Evolutionary conservation across 176 grass and related monocot genomes (phyloP), one percentile per base, ranked within the genome.

Genomic region (Pontederia crassipes): DNA sequence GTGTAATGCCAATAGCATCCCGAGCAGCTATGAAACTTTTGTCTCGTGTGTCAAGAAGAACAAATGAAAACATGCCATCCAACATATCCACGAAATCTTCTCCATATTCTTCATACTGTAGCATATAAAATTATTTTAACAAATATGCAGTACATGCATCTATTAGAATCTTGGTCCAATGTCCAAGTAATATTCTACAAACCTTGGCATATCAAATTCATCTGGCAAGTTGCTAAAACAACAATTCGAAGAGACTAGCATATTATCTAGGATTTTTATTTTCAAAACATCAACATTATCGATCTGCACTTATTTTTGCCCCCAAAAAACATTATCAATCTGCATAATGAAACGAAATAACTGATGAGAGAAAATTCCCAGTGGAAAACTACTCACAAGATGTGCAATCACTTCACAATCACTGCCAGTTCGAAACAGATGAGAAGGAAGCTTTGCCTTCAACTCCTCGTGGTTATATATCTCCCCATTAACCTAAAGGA

Each of bases 341-440:
- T 40, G 32, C 32, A 40, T 40, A 40, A 40, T 40, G 6, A 40
- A 40, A 40, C 2, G 32, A 40, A 40, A 40, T 7, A 40, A 40
- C 32, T 40, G 32, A 4, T 40, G 6, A 1, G 12, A 46, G 51
- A n/a, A 48, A 24, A 24, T 55, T 55, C 50, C 48, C 12, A 46
- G 29, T 57, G n/a, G 32, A 67, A 75, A 6, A 12, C 26, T 56
- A 72, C 87, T 92, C 74, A 98, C 93, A 46, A 98, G 81, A 68
- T 98, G 87, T 46, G 87, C 84, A 86, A 98, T 98, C 48, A 98
- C 93, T 98, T 98, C 93, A 35, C 93, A 98, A 16, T 98, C 93
- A 66, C 93, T 98, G 24, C 77, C 84, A 49, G 84, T 86, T 72
- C 89, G 81, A 66, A 97, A 97, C 59, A 83, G 18, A 72, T 98